Base-by-base conservation (phyloP, 768 basidiomycete genomes). In the Neoboletus magnificus region DNA sequence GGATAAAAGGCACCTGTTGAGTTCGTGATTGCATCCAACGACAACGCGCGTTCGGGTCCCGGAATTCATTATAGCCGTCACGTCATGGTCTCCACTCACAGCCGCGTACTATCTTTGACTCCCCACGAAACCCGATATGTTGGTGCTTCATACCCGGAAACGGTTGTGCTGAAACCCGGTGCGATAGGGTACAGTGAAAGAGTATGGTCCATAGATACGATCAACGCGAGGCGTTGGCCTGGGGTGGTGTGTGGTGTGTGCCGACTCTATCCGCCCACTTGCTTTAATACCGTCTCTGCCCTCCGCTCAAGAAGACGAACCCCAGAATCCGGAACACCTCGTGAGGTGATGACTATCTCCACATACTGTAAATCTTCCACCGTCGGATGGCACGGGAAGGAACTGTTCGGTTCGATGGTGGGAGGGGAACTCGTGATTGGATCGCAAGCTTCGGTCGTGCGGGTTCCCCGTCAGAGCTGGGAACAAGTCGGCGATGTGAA, bases 361-460 rank as follows among this genome's bases (percentile, higher is more conserved):
- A 22, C 11, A 36, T 12, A 22, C 8, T 23, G 11, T 18, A 35
- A 32, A 10, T 15, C 32, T 45, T 40, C 39, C 11, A 10, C 20
- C 10, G 37, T 39, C 37, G 11, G 37, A 39, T 39, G 37, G 39
- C 16, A 36, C 18, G 36, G 16, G 35, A 7, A 18, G 36, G 18
- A 4, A 40, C 20, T 1, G 39, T 40, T 39, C 36, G 36, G 36
- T 37, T 13, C 9, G 20, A 10, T 4, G 37, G 5, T 39, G 37
- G 32, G 46, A 22, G 39, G 37, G 29, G 5, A 22, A 4, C 32
- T 39, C n/a, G 35, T 40, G 48, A 51, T 36, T 48, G 52, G 23
- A 27, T 55, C 66, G 61, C 66, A 46, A 30, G n/a, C 47, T 48
- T 60, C 67, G 64, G 66, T 62, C 30, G 13, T 44, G 59, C 66